phyloP scores from a whole-genome alignment of 2,329 filamentous ascomycete species.

The Pseudogymnoascus sp. region DNA sequence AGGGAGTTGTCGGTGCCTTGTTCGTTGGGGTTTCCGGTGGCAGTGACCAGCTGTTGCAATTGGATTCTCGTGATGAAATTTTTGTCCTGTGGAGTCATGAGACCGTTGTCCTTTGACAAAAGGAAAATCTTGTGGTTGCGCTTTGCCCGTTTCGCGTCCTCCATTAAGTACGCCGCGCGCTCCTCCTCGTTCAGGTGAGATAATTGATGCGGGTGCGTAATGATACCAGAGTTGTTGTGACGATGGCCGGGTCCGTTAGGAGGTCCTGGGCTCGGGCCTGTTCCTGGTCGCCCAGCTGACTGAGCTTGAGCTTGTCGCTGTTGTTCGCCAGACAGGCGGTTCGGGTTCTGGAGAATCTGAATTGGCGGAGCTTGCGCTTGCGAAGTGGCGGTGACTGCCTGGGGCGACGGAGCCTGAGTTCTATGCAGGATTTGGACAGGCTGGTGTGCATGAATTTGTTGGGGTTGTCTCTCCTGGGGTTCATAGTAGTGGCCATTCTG shows the following conservation, averaged over 20 bases:
- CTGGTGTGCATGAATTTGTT: constrained; percentile 12
- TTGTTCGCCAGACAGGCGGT: constrained; percentile 49
- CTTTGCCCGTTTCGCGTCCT: constrained; percentile 92
- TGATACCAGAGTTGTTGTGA: constrained; percentile 38
- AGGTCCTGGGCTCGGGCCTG: constrained; percentile 16
- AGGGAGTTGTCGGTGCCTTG: constrained; percentile 72
- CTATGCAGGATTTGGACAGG: constrained; percentile 21
- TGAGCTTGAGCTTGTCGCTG: constrained; percentile 32
- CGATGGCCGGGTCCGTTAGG: constrained; percentile 21
- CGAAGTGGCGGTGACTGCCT: constrained; percentile 31
- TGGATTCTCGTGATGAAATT: constrained; percentile 99
- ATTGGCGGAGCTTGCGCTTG: constrained; percentile 50
- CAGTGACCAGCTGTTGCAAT: constrained; percentile 87
- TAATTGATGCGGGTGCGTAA: constrained; percentile 66
- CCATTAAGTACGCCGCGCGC: constrained; percentile 72
- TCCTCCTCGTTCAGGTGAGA: constrained; percentile 76
- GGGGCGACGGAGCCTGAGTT: constrained; percentile 19
- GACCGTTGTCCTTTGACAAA: constrained; percentile 84
- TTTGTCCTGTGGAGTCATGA: constrained; percentile 99
- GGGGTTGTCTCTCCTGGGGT: constrained; percentile 5
- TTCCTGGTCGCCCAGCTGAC: constrained; percentile 24
- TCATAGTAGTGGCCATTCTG: background rate
- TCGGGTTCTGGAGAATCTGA: constrained; percentile 75
- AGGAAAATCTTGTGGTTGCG: constrained; percentile 97
- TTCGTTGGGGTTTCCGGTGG: constrained; percentile 80